Evolutionary conservation across 1,284 basidiomycete species (phyloP).

Genomic region (Pascua guehoae): DNA sequence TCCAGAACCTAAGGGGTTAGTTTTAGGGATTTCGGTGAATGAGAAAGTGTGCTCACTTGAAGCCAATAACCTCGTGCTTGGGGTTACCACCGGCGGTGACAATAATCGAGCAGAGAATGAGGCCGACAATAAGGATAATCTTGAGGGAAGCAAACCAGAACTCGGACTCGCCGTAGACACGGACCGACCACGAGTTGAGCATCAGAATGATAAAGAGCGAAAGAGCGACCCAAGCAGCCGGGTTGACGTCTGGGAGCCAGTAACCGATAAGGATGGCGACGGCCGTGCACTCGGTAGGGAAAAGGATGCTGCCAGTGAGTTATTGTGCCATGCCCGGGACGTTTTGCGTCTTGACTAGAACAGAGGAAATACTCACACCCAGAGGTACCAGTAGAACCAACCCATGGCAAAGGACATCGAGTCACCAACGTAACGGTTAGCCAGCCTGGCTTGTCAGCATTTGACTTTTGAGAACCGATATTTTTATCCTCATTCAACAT

Average conservation of each 20-base stretch:
- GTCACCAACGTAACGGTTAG: constrained; percentile 55
- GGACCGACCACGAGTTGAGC: constrained; percentile 56
- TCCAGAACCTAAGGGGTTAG: constrained; percentile 43
- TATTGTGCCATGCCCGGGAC: no score
- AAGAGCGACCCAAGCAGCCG: constrained; percentile 68
- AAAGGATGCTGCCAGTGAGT: constrained; percentile 47
- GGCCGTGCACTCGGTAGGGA: constrained; percentile 74
- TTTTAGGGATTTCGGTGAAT: no score
- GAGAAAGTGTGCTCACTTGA: constrained; percentile 22
- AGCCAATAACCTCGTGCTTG: constrained; percentile 46
- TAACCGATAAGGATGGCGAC: constrained; percentile 71
- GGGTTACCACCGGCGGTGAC: constrained; percentile 55
- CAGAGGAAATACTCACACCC: constrained; percentile 38
- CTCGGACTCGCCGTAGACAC: constrained; percentile 50
- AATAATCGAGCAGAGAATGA: constrained; percentile 59
- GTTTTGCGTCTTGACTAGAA: no score
- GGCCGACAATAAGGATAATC: constrained; percentile 65
- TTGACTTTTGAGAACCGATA: not conserved
- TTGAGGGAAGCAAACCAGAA: constrained; percentile 60
- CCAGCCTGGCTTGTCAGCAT: constrained; percentile 53
- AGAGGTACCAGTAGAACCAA: constrained; percentile 79
- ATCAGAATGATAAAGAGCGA: constrained; percentile 65
- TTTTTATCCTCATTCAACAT: not conserved
- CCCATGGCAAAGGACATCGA: constrained; percentile 77
- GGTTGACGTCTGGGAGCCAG: constrained; percentile 61